These are phyloP conservation scores for Tagetes patula DNA, from an alignment of 129 eudicot genomes.

Conservation along the genomic window DNA sequence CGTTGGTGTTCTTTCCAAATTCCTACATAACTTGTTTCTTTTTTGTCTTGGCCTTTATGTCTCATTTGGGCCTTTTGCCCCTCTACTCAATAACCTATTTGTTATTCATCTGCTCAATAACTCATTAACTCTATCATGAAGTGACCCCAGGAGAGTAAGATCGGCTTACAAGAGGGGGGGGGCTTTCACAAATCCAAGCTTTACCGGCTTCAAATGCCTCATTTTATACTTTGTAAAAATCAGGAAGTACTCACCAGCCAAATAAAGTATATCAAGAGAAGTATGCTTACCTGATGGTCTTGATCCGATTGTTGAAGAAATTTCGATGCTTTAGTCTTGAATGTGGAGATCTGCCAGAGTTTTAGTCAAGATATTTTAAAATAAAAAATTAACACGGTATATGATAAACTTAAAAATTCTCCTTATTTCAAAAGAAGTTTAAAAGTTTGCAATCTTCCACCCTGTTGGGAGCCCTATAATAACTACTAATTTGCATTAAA, in stretches of 20 bases:
- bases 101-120: not conserved
- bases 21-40: too few relatives aligned
- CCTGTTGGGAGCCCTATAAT: not conserved
- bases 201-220: not conserved
- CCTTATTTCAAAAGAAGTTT: not conserved
- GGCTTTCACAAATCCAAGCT: not conserved
- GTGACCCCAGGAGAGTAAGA: not conserved
- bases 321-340: not conserved
- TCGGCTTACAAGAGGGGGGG: not conserved
- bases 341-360: constrained; percentile 7
- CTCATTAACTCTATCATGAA: not conserved
- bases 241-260: not conserved
- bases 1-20: too few relatives aligned
- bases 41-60: too few relatives aligned
- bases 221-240: not conserved
- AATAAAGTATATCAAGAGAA: constrained; percentile 17
- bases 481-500: not conserved
- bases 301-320: constrained; percentile 13
- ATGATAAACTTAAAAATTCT: not conserved
- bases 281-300: constrained; percentile 10
- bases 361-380: constrained; percentile 2
- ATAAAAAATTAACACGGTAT: not conserved
- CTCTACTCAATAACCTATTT: not conserved
- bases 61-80: too few relatives aligned
- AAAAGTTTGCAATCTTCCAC: not conserved